phyloP scores from a whole-genome alignment of 257 asterid genomes.

The Nicotiana tabacum region DNA sequence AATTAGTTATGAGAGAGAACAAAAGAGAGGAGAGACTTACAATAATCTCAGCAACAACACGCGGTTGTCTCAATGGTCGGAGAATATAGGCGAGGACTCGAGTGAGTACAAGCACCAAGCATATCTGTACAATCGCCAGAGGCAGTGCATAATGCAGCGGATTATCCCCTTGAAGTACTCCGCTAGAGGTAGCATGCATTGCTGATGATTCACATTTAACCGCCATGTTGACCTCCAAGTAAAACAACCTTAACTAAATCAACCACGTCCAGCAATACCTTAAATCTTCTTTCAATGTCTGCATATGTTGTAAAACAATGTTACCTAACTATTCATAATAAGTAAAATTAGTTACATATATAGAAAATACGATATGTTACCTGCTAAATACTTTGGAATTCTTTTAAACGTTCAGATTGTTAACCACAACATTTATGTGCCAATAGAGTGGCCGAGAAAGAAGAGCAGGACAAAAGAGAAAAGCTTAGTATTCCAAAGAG shows the following conservation, averaged over 20 bases:
- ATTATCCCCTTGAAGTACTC: not conserved
- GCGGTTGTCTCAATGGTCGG: slow-evolving; percentile 7
- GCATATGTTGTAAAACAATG: not conserved
- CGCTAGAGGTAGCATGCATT: not conserved
- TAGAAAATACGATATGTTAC: not conserved
- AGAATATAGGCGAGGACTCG: not conserved
- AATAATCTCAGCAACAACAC: slow-evolving; percentile 6
- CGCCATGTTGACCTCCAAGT: not conserved
- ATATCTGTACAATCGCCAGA: not conserved
- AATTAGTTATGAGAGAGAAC: not conserved
- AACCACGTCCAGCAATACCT: not conserved
- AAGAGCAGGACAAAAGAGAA: not conserved
- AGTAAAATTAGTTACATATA: not conserved
- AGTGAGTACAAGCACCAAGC: not conserved
- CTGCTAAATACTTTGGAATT: not conserved
- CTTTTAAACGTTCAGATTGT: not conserved
- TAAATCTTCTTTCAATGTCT: not conserved
- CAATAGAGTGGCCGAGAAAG: not conserved
- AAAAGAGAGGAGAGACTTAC: not conserved
- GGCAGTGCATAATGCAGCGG: slow-evolving; percentile 4
- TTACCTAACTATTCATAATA: not conserved
- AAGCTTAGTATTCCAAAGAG: not conserved
- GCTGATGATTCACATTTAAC: not conserved
- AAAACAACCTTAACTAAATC: not conserved
- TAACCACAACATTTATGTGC: not conserved